Percentiles rank a stretch among this genome's conserved stretches.
phyloP scores from a whole-genome alignment of 129 eudicot species.

The Tanacetum coccineum region DNA sequence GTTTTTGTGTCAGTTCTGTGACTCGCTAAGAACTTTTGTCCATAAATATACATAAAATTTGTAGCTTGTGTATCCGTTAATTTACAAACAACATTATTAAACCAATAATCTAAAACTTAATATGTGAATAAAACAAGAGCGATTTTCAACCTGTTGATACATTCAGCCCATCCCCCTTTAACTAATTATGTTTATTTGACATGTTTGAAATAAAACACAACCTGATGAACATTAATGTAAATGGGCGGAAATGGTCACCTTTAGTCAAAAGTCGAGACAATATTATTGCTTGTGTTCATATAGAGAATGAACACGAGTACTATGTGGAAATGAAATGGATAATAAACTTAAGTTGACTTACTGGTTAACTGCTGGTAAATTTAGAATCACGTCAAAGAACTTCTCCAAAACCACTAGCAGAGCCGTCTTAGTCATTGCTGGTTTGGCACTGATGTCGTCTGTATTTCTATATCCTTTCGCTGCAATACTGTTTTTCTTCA shows the following conservation, averaged over 20 bases:
- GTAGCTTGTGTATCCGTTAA: no score
- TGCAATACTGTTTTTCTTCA: slow-evolving; percentile 82
- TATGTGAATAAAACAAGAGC: no score
- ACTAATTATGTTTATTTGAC: neutral
- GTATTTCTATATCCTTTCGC: slow-evolving; percentile 43
- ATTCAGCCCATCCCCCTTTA: neutral
- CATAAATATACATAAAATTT: neutral
- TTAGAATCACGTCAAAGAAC: slow-evolving; percentile 74
- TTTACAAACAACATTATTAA: no score
- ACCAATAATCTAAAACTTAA: no score
- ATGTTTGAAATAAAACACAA: neutral
- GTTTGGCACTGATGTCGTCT: slow-evolving; percentile 43
- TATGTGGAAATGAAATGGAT: neutral
- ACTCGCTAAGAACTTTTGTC: neutral
- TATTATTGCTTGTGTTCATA: neutral
- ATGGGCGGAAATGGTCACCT: neutral
- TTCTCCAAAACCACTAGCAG: slow-evolving; percentile 66
- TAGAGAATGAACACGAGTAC: neutral
- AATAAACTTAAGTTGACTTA: slow-evolving; percentile 19
- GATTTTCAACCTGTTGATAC: no score
- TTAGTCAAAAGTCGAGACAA: no score
- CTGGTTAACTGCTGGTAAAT: slow-evolving; percentile 70
- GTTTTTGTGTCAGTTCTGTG: neutral
- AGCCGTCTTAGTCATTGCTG: slow-evolving; percentile 74
- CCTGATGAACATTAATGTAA: neutral